phyloP scores from a whole-genome alignment of 768 basidiomycete genomes.

The Russula olivacea region DNA sequence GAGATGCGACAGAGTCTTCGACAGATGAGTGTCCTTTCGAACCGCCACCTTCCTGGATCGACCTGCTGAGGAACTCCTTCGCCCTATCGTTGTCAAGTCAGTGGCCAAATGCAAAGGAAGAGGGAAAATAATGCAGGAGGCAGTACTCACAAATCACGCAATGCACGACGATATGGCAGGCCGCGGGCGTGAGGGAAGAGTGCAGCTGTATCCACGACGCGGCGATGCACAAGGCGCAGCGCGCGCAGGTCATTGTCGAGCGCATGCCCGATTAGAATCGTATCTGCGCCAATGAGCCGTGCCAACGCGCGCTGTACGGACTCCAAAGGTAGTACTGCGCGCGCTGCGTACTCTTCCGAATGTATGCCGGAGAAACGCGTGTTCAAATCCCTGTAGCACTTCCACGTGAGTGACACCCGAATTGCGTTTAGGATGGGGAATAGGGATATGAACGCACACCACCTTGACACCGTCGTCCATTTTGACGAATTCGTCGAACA shows the following conservation, averaged over 20 bases:
- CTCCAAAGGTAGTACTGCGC: slow-evolving; percentile 60
- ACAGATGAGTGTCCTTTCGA: slow-evolving; percentile 81
- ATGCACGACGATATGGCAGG: slow-evolving; percentile 64
- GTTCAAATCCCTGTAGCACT: slow-evolving; percentile 67
- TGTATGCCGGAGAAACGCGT: slow-evolving; percentile 87
- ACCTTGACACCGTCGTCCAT: slow-evolving; percentile 79
- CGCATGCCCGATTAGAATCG: slow-evolving; percentile 85
- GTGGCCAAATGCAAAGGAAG: neutral
- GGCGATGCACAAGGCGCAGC: slow-evolving; percentile 78
- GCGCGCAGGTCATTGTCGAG: slow-evolving; percentile 94
- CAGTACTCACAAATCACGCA: slow-evolving; percentile 66
- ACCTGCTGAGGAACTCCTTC: slow-evolving; percentile 71
- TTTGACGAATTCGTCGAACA: slow-evolving; percentile 77
- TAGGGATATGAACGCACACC: slow-evolving; percentile 44
- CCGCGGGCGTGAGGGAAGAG: slow-evolving; percentile 85
- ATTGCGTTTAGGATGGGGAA: neutral
- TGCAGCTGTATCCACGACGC: slow-evolving; percentile 80
- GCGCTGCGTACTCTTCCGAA: slow-evolving; percentile 43
- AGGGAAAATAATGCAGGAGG: neutral
- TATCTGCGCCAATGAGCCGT: slow-evolving; percentile 65
- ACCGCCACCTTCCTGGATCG: slow-evolving; percentile 76
- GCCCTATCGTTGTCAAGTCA: slow-evolving; percentile 42
- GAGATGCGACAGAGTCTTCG: slow-evolving; percentile 83
- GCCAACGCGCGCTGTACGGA: slow-evolving; percentile 65
- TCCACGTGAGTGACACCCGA: neutral